Conservation (phyloP, 2,329 filamentous ascomycete species). For the Diplodia seriata region DNA sequence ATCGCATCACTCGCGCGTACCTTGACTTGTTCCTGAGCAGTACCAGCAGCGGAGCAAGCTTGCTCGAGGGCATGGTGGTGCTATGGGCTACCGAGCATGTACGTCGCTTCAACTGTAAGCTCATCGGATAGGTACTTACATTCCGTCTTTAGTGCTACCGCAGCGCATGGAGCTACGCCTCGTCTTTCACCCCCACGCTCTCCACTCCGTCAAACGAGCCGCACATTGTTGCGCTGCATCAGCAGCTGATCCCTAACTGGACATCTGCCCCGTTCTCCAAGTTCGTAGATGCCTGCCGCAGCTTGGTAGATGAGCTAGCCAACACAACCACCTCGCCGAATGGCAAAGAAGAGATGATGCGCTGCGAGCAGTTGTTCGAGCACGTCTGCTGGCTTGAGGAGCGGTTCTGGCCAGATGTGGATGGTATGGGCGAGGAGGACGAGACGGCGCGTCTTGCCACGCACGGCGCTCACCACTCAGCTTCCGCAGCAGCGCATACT, state of each 20-base stretch:
- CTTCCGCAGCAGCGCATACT: conserved; percentile 22
- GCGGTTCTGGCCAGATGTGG: conserved; percentile 58
- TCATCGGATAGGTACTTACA: neutral
- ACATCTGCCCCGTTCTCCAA: conserved; percentile 58
- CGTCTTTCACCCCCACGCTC: conserved; percentile 51
- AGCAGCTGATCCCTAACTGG: conserved; percentile 60
- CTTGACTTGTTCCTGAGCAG: conserved; percentile 67
- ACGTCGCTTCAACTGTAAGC: conserved; percentile 35
- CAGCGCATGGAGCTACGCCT: conserved; percentile 57
- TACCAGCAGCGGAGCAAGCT: conserved; percentile 56
- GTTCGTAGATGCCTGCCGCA: conserved; percentile 57
- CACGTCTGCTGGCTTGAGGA: conserved; percentile 58
- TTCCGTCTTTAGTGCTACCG: conserved; percentile 50
- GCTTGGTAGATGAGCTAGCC: conserved; percentile 58
- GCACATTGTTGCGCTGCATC: conserved; percentile 57
- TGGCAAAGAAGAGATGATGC: conserved; percentile 56
- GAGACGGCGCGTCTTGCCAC: conserved; percentile 38
- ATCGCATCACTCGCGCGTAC: conserved; percentile 60
- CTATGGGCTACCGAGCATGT: conserved; percentile 77
- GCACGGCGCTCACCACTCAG: conserved; percentile 25
- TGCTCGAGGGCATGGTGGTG: conserved; percentile 74
- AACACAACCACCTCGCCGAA: conserved; percentile 56
- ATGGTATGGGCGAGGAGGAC: conserved; percentile 57
- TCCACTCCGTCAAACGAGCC: conserved; percentile 48
- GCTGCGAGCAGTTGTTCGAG: conserved; percentile 56